A percentile compares a stretch with the other conserved stretches of the same genome.
These are phyloP conservation scores for Aphanoascus verrucosus DNA, from an alignment of 2,329 filamentous ascomycete species.

Conservation along the genomic window DNA sequence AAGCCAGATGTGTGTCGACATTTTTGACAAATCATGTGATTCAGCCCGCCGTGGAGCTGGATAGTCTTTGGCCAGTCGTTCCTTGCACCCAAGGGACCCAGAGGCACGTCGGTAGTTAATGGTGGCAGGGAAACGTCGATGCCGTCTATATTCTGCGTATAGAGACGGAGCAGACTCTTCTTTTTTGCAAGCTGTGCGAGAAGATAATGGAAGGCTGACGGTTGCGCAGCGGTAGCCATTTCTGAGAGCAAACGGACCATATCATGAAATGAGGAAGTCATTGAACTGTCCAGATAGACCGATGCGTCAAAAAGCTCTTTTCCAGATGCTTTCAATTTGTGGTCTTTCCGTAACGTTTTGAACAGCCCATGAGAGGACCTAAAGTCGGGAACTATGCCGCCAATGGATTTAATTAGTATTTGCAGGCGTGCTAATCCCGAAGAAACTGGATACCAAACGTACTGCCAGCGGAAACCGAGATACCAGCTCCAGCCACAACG, in stretches of 20 bases:
- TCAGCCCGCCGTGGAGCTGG: constrained; percentile 83
- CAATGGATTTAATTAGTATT: constrained; percentile 12
- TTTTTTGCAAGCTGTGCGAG: constrained; percentile 81
- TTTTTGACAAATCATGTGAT: constrained; percentile 96
- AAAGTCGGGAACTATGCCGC: constrained; percentile 73
- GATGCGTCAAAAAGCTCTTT: constrained; percentile 96
- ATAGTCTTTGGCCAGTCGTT: constrained; percentile 94
- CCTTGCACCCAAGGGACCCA: constrained; percentile 71
- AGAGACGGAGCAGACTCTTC: constrained; percentile 75
- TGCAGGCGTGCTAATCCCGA: constrained; percentile 11
- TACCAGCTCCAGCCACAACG: constrained; percentile 89
- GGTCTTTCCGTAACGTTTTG: constrained; percentile 68
- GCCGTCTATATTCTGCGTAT: constrained; percentile 94
- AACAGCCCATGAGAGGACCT: constrained; percentile 86
- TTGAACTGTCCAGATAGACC: constrained; percentile 83
- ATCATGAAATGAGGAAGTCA: constrained; percentile 83
- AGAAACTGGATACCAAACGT: constrained; percentile 32
- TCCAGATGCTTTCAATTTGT: constrained; percentile 84
- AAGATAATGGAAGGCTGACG: constrained; percentile 86
- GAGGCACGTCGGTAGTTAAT: constrained; percentile 66
- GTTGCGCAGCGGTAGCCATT: constrained; percentile 63
- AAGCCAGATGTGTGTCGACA: constrained; percentile 69
- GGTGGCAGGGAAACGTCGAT: constrained; percentile 78
- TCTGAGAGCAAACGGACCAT: constrained; percentile 87
- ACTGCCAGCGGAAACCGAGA: constrained; percentile 92